Conservation (phyloP, 768 basidiomycete genomes). For the Cystofilobasidium bisporidii region DNA sequence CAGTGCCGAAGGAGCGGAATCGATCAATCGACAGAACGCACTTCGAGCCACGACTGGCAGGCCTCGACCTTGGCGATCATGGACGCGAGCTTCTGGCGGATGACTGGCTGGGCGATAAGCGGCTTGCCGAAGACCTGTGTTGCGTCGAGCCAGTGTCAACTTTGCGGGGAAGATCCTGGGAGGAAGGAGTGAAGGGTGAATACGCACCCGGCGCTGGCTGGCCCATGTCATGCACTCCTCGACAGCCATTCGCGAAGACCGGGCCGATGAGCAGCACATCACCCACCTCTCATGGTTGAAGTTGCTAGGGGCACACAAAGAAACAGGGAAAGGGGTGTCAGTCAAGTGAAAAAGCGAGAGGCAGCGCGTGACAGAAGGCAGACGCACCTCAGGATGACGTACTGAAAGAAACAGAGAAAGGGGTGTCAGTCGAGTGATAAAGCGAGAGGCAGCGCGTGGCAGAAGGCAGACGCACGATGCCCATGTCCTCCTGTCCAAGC, state of each 20-base stretch:
- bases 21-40: background rate
- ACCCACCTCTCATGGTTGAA: constrained; percentile 29
- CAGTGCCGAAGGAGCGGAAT: too few relatives aligned
- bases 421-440: too few relatives aligned
- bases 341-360: too few relatives aligned
- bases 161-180: too few relatives aligned
- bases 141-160: background rate
- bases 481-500: constrained; percentile 67
- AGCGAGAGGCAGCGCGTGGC: background rate
- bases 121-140: constrained; percentile 68
- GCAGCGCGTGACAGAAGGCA: too few relatives aligned
- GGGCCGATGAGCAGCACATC: constrained; percentile 25
- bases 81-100: constrained; percentile 71
- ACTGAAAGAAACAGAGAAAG: too few relatives aligned
- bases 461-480: constrained; percentile 55
- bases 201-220: constrained; percentile 55
- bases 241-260: constrained; percentile 18
- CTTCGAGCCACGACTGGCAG: constrained; percentile 20
- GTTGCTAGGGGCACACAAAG: too few relatives aligned
- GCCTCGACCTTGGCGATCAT: constrained; percentile 78
- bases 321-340: too few relatives aligned
- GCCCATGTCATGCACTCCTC: constrained; percentile 49
- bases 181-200: background rate
- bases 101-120: constrained; percentile 66
- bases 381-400: too few relatives aligned